Percentiles rank a stretch among this genome's conserved stretches.
These are phyloP conservation scores for Candida rishiriensis DNA, from an alignment of 805 yeast genomes.

Conservation along the genomic window DNA sequence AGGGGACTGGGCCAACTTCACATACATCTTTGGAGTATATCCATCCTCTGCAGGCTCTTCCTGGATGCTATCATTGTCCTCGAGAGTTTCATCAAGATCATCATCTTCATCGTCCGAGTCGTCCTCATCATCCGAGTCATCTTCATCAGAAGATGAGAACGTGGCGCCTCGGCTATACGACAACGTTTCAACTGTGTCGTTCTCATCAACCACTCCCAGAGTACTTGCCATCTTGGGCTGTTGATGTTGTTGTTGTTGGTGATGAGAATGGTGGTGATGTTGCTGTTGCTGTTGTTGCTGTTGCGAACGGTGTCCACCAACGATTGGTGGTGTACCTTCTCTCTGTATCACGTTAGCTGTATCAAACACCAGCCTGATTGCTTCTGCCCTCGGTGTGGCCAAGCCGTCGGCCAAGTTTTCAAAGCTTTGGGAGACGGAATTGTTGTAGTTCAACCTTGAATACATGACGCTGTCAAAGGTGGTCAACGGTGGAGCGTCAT, in stretches of 20 bases:
- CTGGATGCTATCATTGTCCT: slow-evolving; percentile 12
- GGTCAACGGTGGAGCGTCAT: slow-evolving; percentile 26
- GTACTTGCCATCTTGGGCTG: background rate
- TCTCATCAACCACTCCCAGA: slow-evolving; percentile 14
- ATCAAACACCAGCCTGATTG: slow-evolving; percentile 34
- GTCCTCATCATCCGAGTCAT: slow-evolving; percentile 18
- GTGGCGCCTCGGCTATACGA: slow-evolving; percentile 3
- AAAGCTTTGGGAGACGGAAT: slow-evolving; percentile 19
- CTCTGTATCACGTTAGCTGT: slow-evolving; percentile 31
- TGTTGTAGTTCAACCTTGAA: slow-evolving; percentile 25
- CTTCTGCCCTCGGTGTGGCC: slow-evolving; percentile 35
- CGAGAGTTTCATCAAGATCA: slow-evolving; percentile 22
- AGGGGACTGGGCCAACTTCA: slow-evolving; percentile 12
- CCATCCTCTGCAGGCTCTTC: slow-evolving; percentile 14
- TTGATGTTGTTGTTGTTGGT: background rate
- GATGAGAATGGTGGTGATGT: background rate
- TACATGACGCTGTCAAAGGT: slow-evolving; percentile 25
- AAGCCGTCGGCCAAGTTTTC: slow-evolving; percentile 20
- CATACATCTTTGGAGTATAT: slow-evolving; percentile 7
- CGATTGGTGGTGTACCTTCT: slow-evolving; percentile 15
- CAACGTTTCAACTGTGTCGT: slow-evolving; percentile 16
- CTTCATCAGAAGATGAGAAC: slow-evolving; percentile 9
- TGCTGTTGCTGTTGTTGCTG: slow-evolving; percentile 1
- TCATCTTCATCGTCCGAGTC: slow-evolving; percentile 13
- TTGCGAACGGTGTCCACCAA: background rate